phyloP scores from a whole-genome alignment of 345 rosid species.

The Hypericum androsaemum region DNA sequence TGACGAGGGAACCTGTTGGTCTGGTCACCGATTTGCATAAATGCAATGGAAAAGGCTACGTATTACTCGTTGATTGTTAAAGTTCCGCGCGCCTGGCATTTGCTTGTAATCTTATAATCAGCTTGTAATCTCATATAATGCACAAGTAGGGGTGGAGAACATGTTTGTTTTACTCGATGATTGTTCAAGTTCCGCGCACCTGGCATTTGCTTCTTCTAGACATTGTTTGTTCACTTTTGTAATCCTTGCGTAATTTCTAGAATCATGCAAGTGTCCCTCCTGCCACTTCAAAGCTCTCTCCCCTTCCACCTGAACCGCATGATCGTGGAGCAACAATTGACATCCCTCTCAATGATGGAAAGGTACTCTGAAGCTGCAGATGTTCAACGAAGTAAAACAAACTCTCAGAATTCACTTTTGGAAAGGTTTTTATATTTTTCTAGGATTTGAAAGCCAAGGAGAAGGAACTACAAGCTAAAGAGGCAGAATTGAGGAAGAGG shows the following conservation, averaged over 20 bases:
- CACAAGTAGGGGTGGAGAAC: too few relatives aligned
- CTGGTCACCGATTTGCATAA: too few relatives aligned
- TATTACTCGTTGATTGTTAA: too few relatives aligned
- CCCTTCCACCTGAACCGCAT: slow-evolving; percentile 91
- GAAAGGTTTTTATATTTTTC: slow-evolving; percentile 8
- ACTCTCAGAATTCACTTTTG: slow-evolving; percentile 11
- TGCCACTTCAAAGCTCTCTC: slow-evolving; percentile 66
- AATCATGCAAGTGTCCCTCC: slow-evolving; percentile 66
- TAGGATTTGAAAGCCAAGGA: slow-evolving; percentile 84
- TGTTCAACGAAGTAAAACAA: slow-evolving; percentile 11
- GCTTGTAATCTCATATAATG: too few relatives aligned
- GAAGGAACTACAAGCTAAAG: slow-evolving; percentile 89
- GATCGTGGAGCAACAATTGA: slow-evolving; percentile 80
- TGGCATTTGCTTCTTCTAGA: not conserved
- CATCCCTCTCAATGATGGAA: slow-evolving; percentile 70
- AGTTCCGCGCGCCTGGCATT: too few relatives aligned
- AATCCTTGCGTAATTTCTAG: slow-evolving; percentile 28
- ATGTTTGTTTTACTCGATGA: too few relatives aligned
- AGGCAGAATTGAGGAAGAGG: slow-evolving; percentile 70
- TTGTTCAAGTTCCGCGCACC: too few relatives aligned
- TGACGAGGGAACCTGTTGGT: too few relatives aligned
- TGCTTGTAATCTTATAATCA: too few relatives aligned
- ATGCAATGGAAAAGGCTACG: too few relatives aligned
- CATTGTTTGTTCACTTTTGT: not conserved
- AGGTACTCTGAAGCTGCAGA: slow-evolving; percentile 32